phyloP scores from a whole-genome alignment of 1,284 basidiomycete species.

The Marasmius fiardii region DNA sequence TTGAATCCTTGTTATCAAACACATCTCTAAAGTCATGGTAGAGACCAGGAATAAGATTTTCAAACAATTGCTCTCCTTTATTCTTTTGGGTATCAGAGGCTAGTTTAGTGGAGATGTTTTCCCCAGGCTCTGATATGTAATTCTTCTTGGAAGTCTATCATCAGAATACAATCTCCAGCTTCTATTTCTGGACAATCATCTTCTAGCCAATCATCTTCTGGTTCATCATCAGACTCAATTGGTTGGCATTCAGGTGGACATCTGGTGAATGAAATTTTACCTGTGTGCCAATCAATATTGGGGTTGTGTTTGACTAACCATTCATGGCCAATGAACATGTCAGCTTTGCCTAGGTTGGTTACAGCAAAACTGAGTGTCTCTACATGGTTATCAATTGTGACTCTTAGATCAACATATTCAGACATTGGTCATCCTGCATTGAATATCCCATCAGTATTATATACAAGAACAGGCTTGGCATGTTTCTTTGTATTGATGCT shows the following conservation, averaged over 20 bases:
- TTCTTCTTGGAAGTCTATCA: not conserved
- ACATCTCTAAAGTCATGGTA: not conserved
- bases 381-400: not conserved
- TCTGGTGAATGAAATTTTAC: slow-evolving; percentile 18
- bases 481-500: slow-evolving; percentile 4
- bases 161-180: not conserved
- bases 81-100: not conserved
- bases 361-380: slow-evolving; percentile 18
- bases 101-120: not conserved
- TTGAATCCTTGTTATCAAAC: not conserved
- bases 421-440: not conserved
- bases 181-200: not conserved
- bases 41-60: not conserved
- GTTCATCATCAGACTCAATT: not conserved
- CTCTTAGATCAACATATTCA: not conserved
- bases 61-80: not conserved
- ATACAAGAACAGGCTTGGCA: not conserved
- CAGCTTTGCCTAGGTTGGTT: slow-evolving; percentile 19
- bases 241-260: slow-evolving; percentile 15
- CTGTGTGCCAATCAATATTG: slow-evolving; percentile 23
- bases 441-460: slow-evolving; percentile 5
- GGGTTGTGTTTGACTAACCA: slow-evolving; percentile 28
- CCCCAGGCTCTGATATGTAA: not conserved
- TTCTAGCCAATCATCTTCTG: not conserved
- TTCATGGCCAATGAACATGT: slow-evolving; percentile 22